Conservation (phyloP, 2,329 filamentous ascomycete genomes). For the Monilinia fructicola region DNA sequence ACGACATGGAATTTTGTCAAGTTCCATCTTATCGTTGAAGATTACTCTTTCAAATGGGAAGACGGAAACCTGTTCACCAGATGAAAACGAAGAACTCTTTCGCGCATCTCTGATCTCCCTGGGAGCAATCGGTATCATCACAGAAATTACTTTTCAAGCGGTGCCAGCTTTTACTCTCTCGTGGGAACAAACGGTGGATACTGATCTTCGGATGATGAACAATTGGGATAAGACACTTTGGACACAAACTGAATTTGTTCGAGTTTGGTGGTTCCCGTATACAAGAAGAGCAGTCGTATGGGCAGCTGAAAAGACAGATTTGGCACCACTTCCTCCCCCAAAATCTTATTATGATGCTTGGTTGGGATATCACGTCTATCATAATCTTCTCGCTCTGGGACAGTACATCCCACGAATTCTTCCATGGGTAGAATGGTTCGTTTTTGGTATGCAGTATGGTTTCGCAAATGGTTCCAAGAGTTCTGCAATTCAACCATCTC, state of each 20-base stretch:
- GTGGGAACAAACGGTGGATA: conserved; percentile 79
- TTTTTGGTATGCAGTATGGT: conserved; percentile 97
- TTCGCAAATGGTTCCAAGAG: conserved; percentile 70
- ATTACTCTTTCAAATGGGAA: conserved; percentile 81
- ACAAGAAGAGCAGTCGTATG: conserved; percentile 84
- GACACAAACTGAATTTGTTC: conserved; percentile 82
- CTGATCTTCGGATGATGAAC: conserved; percentile 65
- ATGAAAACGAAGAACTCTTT: conserved; percentile 74
- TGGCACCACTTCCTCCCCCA: conserved; percentile 55
- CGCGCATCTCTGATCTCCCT: conserved; percentile 83
- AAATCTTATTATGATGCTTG: conserved; percentile 76
- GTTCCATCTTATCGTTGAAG: conserved; percentile 70
- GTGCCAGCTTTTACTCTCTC: conserved; percentile 78
- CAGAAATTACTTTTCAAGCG: conserved; percentile 82
- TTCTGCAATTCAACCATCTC: conserved; percentile 76
- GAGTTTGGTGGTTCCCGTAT: conserved; percentile 98
- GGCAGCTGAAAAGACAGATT: conserved; percentile 76
- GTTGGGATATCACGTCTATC: conserved; percentile 86
- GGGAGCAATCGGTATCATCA: conserved; percentile 86
- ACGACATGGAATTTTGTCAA: conserved; percentile 78
- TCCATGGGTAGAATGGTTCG: conserved; percentile 91
- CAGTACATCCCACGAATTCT: conserved; percentile 76
- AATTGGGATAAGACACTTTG: conserved; percentile 75
- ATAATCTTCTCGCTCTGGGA: conserved; percentile 80
- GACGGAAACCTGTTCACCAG: conserved; percentile 66